phyloP scores from a whole-genome alignment of 257 asterid genomes.

The Salvia rosmarinus region DNA sequence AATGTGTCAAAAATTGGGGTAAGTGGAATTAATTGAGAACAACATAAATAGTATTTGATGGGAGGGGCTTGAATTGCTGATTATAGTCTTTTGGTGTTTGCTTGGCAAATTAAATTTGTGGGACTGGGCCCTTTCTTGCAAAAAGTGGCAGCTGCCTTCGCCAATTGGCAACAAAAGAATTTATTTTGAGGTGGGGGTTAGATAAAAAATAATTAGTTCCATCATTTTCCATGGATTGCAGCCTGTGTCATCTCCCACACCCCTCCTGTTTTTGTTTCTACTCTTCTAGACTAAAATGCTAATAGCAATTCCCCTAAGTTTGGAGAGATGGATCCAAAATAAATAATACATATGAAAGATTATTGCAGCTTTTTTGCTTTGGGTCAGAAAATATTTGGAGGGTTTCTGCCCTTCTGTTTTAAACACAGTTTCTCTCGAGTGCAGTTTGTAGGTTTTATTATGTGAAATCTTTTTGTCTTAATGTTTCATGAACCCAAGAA shows the following conservation, averaged over 20 bases:
- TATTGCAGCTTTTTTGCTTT: constrained; percentile 38
- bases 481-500: constrained; percentile 6
- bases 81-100: not conserved
- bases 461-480: constrained; percentile 25
- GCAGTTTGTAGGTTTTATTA: constrained; percentile 13
- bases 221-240: constrained; percentile 40
- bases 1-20: too few relatives aligned
- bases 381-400: constrained; percentile 38
- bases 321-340: constrained; percentile 17
- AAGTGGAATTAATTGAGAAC: too few relatives aligned
- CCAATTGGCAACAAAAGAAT: constrained; percentile 41
- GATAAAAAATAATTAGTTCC: constrained; percentile 14
- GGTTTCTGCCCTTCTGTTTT: constrained; percentile 25
- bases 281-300: constrained; percentile 8
- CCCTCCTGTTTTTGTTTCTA: constrained; percentile 6
- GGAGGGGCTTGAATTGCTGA: not conserved
- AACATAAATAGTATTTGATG: not conserved
- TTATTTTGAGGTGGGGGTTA: constrained; percentile 44
- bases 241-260: constrained; percentile 30
- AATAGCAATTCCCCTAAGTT: constrained; percentile 15
- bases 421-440: constrained; percentile 17
- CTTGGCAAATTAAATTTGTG: constrained; percentile 7
- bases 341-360: not conserved
- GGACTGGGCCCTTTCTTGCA: constrained; percentile 18
- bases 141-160: constrained; percentile 31